These are phyloP conservation scores for Viola odorata DNA, from an alignment of 345 rosid genomes.

Conservation along the genomic window DNA sequence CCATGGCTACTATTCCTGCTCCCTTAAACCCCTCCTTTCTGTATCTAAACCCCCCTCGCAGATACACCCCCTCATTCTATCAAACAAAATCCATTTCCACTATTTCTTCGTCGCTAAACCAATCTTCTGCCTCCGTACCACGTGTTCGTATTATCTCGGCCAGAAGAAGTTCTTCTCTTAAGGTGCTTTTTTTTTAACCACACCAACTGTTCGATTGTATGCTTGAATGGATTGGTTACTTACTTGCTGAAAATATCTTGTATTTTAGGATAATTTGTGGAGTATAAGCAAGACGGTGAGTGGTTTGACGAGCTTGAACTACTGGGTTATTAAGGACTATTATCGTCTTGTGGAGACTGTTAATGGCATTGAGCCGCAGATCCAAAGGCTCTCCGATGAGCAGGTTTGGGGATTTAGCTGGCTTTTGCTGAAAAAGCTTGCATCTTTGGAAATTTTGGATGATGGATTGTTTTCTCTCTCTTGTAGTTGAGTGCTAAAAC, in stretches of 20 bases:
- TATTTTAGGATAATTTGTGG: conserved; percentile 40
- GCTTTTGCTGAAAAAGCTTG: conserved; percentile 2
- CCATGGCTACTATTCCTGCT: conserved; percentile 34
- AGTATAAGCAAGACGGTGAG: conserved; percentile 39
- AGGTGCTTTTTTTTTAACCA: conserved; percentile 36
- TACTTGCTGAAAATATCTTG: background rate
- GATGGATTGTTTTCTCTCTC: conserved; percentile 1
- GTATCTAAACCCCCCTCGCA: conserved; percentile 26
- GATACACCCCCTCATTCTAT: conserved; percentile 16
- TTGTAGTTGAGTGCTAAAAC: conserved; percentile 73
- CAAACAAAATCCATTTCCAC: too few relatives aligned
- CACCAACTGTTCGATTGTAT: conserved; percentile 50
- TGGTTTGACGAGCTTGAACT: conserved; percentile 59
- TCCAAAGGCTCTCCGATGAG: conserved; percentile 59
- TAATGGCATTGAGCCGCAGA: conserved; percentile 50
- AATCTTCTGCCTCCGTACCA: conserved; percentile 6
- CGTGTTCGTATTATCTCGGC: conserved; percentile 15
- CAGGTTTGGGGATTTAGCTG: conserved; percentile 44
- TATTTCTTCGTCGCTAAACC: conserved; percentile 23
- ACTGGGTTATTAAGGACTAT: conserved; percentile 89
- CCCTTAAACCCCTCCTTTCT: conserved; percentile 24
- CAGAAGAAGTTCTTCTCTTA: conserved; percentile 8
- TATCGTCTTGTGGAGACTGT: conserved; percentile 70
- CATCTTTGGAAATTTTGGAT: conserved; percentile 7
- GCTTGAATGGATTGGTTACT: conserved; percentile 15